Conservation (phyloP, 164 flowering plant genomes). For the Kingdonia uniflora region DNA sequence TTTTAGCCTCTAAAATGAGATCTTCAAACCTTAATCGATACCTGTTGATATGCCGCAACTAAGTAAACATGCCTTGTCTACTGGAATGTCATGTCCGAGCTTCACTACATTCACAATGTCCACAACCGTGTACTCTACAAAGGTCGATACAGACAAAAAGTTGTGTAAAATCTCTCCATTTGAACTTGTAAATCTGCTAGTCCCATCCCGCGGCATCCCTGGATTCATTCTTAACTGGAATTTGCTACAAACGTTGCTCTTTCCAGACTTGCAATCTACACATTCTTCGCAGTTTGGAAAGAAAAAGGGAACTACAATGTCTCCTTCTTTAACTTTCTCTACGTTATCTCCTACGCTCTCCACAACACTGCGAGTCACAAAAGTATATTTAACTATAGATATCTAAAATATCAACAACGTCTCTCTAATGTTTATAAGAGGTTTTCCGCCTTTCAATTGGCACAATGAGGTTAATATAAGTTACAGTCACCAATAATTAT, state of each 20-base stretch:
- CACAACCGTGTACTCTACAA: conserved; percentile 53
- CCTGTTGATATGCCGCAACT: conserved; percentile 66
- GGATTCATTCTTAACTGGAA: neutral
- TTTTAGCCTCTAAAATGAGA: too few relatives aligned
- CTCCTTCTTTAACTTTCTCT: conserved; percentile 46
- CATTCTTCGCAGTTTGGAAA: conserved; percentile 44
- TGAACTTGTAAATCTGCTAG: conserved; percentile 31
- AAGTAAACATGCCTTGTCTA: conserved; percentile 53
- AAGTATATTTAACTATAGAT: too few relatives aligned
- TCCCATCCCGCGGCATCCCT: conserved; percentile 45
- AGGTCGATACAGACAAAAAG: conserved; percentile 45
- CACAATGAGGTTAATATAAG: too few relatives aligned
- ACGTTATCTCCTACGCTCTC: conserved; percentile 65
- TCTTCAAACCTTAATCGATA: neutral
- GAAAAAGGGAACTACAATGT: conserved; percentile 47
- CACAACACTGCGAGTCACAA: conserved; percentile 31
- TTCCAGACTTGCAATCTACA: conserved; percentile 39
- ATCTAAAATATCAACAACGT: too few relatives aligned
- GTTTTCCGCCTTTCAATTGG: too few relatives aligned
- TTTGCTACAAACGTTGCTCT: conserved; percentile 41
- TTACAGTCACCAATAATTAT: too few relatives aligned
- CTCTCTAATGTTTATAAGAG: too few relatives aligned
- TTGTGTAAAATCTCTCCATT: conserved; percentile 31
- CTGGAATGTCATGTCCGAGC: conserved; percentile 21
- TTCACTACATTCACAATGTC: conserved; percentile 38